Conservation (phyloP, 2,329 filamentous ascomycete genomes). For the Monilinia fructicola region DNA sequence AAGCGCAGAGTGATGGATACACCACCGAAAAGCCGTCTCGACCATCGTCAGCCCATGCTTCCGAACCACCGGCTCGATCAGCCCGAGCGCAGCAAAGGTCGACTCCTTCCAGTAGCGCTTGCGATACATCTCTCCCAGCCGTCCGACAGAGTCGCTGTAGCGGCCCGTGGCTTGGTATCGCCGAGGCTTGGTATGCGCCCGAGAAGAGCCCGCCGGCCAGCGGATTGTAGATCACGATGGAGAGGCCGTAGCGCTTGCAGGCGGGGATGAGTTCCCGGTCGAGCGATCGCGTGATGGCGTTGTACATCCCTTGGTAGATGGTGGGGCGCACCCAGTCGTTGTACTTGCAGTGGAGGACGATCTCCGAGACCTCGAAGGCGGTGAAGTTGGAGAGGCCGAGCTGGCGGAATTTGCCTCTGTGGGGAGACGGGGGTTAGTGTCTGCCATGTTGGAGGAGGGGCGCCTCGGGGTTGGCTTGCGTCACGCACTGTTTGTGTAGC, state of each 20-base stretch:
- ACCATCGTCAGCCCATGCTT: slow-evolving; percentile 59
- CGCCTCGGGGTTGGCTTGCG: too few species aligned
- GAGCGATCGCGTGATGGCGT: slow-evolving; percentile 72
- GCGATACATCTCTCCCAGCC: slow-evolving; percentile 52
- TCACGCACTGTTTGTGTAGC: slow-evolving; percentile 62
- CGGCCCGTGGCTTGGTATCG: slow-evolving; percentile 61
- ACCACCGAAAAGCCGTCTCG: slow-evolving; percentile 61
- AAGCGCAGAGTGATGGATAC: slow-evolving; percentile 57
- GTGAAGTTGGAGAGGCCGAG: slow-evolving; percentile 84
- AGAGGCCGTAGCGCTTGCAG: slow-evolving; percentile 73
- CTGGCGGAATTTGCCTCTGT: slow-evolving; percentile 71
- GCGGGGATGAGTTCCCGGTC: slow-evolving; percentile 73
- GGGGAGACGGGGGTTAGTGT: neutral
- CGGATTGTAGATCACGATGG: slow-evolving; percentile 81
- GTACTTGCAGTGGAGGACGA: slow-evolving; percentile 75
- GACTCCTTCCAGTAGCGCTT: slow-evolving; percentile 62
- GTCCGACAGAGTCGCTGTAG: slow-evolving; percentile 57
- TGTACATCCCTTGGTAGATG: slow-evolving; percentile 87
- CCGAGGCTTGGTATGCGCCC: slow-evolving; percentile 60
- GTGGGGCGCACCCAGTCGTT: slow-evolving; percentile 69
- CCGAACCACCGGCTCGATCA: slow-evolving; percentile 59
- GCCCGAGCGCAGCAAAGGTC: slow-evolving; percentile 58
- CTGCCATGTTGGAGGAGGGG: slow-evolving; percentile 36
- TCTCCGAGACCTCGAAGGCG: slow-evolving; percentile 83
- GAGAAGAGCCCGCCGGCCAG: slow-evolving; percentile 78